These are phyloP conservation scores for Pseudogymnoascus sp. DNA, from an alignment of 2,329 filamentous ascomycete species.

Conservation along the genomic window DNA sequence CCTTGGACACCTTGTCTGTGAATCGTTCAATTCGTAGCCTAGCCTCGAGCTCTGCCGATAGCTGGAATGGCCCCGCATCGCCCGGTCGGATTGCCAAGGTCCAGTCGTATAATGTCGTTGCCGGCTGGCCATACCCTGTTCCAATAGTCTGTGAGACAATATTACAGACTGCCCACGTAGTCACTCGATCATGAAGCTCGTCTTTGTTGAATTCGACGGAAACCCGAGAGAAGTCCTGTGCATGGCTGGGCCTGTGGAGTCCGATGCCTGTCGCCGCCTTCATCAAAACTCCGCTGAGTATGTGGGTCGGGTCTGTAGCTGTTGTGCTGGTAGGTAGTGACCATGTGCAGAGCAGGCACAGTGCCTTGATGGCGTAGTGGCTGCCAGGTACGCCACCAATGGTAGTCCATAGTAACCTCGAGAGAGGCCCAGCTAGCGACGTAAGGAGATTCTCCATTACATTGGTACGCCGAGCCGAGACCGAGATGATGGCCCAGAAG, in stretches of 20 bases:
- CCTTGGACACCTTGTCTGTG: conserved; percentile 68
- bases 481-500: conserved; percentile 76
- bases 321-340: conserved; percentile 75
- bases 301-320: conserved; percentile 72
- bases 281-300: conserved; percentile 77
- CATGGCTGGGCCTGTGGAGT: conserved; percentile 70
- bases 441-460: conserved; percentile 53
- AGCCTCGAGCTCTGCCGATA: conserved; percentile 56
- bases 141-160: conserved; percentile 74
- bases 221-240: conserved; percentile 73
- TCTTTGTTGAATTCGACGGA: conserved; percentile 69
- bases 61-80: conserved; percentile 49
- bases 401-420: conserved; percentile 66
- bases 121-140: conserved; percentile 77
- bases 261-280: conserved; percentile 79
- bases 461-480: conserved; percentile 64
- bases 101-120: conserved; percentile 70
- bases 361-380: conserved; percentile 72
- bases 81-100: conserved; percentile 56
- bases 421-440: conserved; percentile 59
- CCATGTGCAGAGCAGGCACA: conserved; percentile 75
- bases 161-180: conserved; percentile 79
- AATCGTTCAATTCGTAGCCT: conserved; percentile 66
- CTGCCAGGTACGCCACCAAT: conserved; percentile 70
- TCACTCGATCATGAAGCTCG: conserved; percentile 68